phyloP scores from a whole-genome alignment of 2,329 filamentous ascomycete species.

The Penicillium nordicum region DNA sequence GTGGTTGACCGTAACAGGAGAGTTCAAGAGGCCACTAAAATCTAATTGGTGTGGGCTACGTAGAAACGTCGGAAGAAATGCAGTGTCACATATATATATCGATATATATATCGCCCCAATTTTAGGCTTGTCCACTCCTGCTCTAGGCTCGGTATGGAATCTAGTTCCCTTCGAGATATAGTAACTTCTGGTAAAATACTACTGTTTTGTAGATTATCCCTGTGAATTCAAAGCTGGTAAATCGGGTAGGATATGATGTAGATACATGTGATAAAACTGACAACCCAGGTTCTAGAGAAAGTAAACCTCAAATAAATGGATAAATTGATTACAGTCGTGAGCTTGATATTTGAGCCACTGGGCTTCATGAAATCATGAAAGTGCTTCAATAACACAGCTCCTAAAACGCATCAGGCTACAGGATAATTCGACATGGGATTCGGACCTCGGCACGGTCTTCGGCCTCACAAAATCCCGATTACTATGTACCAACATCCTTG shows the following conservation, averaged over 20 bases:
- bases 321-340: neutral
- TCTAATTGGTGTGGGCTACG: slow-evolving; percentile 34
- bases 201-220: neutral
- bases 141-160: neutral
- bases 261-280: neutral
- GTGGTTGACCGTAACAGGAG: slow-evolving; percentile 59
- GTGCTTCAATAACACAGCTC: neutral
- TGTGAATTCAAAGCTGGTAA: neutral
- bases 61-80: neutral
- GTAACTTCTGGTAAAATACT: neutral
- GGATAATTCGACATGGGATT: neutral
- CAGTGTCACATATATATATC: neutral
- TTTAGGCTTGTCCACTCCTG: neutral
- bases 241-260: no score
- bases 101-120: neutral
- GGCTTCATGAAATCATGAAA: neutral
- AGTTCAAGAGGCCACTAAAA: slow-evolving; percentile 55
- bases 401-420: neutral
- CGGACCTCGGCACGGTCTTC: slow-evolving; percentile 1
- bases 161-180: neutral
- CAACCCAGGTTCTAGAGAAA: no score
- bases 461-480: neutral
- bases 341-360: neutral
- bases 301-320: no score
- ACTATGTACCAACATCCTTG: no score